Evolutionary conservation across 208 protist genomes (phyloP), one percentile per base, ranked within the genome.

Genomic region (Strigomonas galati): DNA sequence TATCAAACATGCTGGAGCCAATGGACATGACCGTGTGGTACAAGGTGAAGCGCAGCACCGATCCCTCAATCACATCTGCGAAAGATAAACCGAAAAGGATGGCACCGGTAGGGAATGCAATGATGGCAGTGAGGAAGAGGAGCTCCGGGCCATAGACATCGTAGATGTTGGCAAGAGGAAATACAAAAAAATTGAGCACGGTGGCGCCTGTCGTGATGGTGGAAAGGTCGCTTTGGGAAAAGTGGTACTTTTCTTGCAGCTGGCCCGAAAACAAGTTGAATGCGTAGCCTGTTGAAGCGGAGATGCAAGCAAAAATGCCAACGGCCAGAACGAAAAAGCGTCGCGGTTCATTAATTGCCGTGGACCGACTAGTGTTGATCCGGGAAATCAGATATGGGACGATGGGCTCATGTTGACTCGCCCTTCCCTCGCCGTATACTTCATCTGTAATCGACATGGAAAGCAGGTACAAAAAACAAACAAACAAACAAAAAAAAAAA

Each of bases 201-300:
- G 70, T 69, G 1, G 76, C 69, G 58, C 80, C 69, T 5, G 84
- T 92, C 19, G 76, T 85, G 56, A 94, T 94, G 27, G 81, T 82
- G 24, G 85, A 72, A 67, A 94, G 85, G 15, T 92, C 69, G 51
- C 65, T 79, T 64, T 94, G 89, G 14, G 72, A 85, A 27, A 91
- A 81, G 44, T 87, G 59, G 61, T 85, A 92, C 68, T 91, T 81
- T 14, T 79, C 43, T 52, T 94, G 83, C 14, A 94, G 62, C 15
- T 48, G 40, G 19, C 84, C 85, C n/a, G 82, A 91, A 60, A 86
- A 91, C 17, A 94, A 66, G 65, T 91, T 94, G 71, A 84, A 92
- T 15, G 82, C 58, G 73, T 89, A 94, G 24, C 59, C 70, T 3
- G 81, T 82, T 2, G 88, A 94, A 9, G 83, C 65, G 43, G 74